Evolutionary conservation across 2,329 filamentous ascomycete genomes (phyloP).

Genomic region (Hypoxylon sp.): DNA sequence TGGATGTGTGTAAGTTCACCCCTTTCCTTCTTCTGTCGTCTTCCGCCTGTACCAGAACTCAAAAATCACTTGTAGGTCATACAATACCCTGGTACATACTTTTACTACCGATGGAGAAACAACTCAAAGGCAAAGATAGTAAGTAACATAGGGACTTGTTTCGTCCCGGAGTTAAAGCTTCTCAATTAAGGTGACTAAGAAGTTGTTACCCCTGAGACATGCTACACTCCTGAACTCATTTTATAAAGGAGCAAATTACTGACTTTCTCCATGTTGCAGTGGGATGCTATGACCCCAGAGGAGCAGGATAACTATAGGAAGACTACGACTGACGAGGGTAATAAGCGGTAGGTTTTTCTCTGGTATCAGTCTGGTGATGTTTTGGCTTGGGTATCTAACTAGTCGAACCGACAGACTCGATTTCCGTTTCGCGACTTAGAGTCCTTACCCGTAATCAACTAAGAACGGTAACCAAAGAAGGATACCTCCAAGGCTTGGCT

Average conservation of each 20-base stretch:
- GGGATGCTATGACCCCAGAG: slow-evolving; percentile 59
- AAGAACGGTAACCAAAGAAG: no score
- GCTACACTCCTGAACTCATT: no score
- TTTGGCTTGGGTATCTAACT: not conserved
- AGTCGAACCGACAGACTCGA: slow-evolving; percentile 41
- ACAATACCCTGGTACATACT: slow-evolving; percentile 58
- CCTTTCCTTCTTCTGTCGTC: not conserved
- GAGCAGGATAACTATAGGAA: slow-evolving; percentile 60
- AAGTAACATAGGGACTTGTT: no score
- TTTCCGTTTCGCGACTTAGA: slow-evolving; percentile 49
- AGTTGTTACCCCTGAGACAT: no score
- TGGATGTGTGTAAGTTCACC: slow-evolving; percentile 58
- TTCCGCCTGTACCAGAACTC: slow-evolving; percentile 14
- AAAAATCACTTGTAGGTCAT: slow-evolving; percentile 51
- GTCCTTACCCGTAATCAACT: no score
- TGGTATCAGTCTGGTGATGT: not conserved
- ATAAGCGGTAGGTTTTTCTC: slow-evolving; percentile 57
- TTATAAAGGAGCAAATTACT: no score
- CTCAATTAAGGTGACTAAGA: no score
- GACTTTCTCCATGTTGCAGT: slow-evolving; percentile 31
- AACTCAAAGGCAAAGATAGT: slow-evolving; percentile 54
- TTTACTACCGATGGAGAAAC: slow-evolving; percentile 60
- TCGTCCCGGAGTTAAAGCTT: no score
- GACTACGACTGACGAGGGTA: slow-evolving; percentile 63
- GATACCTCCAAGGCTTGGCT: no score